These are phyloP conservation scores for Xylaria sp. DNA, from an alignment of 2,329 filamentous ascomycete species.

Conservation along the genomic window DNA sequence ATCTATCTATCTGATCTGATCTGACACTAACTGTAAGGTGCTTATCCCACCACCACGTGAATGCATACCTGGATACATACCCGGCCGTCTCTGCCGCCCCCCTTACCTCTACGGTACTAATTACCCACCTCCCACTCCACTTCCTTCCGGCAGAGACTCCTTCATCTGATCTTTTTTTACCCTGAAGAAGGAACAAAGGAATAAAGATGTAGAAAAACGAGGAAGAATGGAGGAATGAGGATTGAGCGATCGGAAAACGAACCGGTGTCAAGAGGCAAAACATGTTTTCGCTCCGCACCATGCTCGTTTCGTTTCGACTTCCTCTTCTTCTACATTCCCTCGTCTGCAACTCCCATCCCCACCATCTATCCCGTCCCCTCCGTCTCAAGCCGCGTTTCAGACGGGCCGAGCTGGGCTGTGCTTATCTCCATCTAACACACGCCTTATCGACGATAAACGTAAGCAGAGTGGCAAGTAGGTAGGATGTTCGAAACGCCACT, in stretches of 20 bases:
- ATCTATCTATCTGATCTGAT: constrained; percentile 12
- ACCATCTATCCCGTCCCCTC: neutral
- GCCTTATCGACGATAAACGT: constrained; percentile 8
- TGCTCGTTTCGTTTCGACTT: constrained; percentile 29
- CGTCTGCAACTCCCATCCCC: neutral
- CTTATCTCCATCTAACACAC: constrained; percentile 17
- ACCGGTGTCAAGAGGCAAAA: neutral
- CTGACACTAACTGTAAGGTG: constrained; percentile 22
- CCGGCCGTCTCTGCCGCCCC: constrained; percentile 2
- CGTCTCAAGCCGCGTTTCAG: constrained; percentile 37
- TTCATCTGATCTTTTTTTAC: constrained; percentile 30
- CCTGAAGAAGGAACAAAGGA: neutral
- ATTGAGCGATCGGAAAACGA: neutral
- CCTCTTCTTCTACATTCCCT: neutral
- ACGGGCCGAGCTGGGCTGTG: neutral
- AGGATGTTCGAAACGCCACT: neutral
- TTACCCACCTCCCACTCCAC: neutral
- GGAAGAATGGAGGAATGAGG: constrained; percentile 2
- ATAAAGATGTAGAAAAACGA: neutral
- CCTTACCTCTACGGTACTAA: neutral
- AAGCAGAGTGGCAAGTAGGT: neutral
- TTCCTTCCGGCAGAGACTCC: constrained; percentile 9
- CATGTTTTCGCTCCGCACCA: constrained; percentile 4
- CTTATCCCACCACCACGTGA: constrained; percentile 17
- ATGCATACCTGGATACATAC: neutral